Conservation (phyloP, 139 green algal species). For the Parachlorella kessleri region DNA sequence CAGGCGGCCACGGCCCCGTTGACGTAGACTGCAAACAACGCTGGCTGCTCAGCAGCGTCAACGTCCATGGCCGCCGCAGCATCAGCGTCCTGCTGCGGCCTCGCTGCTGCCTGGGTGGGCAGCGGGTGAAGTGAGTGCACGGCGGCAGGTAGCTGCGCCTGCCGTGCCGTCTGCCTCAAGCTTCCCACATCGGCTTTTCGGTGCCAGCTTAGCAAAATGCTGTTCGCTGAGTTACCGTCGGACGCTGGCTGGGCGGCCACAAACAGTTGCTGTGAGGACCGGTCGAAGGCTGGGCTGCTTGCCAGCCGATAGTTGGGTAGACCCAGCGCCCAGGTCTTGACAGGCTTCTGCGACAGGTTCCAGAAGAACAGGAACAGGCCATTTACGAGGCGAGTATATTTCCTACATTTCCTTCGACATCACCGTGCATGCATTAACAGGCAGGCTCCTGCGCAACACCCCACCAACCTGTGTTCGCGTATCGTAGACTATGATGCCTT, state of each 20-base stretch:
- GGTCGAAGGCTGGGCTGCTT: constrained; percentile 16
- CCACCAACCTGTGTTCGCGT: neutral
- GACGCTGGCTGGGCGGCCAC: neutral
- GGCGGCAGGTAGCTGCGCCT: neutral
- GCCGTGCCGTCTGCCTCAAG: neutral
- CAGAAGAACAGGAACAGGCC: neutral
- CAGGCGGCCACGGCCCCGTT: constrained; percentile 12
- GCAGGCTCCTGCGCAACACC: too few species aligned
- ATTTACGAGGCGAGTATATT: too few species aligned
- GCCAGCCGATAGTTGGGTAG: constrained; percentile 5
- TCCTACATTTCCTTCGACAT: too few species aligned
- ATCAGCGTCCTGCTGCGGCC: constrained; percentile 4
- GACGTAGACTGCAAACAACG: neutral
- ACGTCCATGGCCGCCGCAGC: neutral
- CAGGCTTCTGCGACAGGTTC: neutral
- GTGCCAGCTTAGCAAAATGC: constrained; percentile 18
- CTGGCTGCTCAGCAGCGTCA: neutral
- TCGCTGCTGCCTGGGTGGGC: neutral
- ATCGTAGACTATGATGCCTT: neutral
- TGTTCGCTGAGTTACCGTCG: neutral
- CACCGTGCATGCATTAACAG: too few species aligned
- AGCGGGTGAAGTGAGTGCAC: constrained; percentile 14
- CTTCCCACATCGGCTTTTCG: constrained; percentile 2
- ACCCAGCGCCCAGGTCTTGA: constrained; percentile 17
- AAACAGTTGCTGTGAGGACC: constrained; percentile 3